Evolutionary conservation across 176 grass and related monocot genomes (phyloP).

Genomic region (Carex parvula): DNA sequence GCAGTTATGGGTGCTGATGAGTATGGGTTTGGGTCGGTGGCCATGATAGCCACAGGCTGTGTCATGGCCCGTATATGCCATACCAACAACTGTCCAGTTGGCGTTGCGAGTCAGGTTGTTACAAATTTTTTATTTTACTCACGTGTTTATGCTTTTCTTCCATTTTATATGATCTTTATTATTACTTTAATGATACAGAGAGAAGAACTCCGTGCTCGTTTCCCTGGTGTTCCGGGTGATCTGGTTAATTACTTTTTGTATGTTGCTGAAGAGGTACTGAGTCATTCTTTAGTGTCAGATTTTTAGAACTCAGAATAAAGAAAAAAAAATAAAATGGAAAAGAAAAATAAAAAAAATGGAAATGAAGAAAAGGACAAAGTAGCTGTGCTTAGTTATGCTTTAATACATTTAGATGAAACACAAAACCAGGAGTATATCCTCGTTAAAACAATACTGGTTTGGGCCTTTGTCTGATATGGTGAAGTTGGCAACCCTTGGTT

Average conservation of each 20-base stretch:
- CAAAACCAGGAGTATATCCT: neutral
- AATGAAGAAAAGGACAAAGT: neutral
- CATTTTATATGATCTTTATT: conserved; percentile 26
- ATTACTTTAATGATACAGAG: conserved; percentile 57
- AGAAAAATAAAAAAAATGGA: neutral
- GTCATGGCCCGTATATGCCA: conserved; percentile 99
- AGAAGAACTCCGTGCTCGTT: conserved; percentile 98
- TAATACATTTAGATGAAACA: neutral
- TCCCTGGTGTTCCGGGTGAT: conserved; percentile 99
- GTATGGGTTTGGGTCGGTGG: conserved; percentile 99
- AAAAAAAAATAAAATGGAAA: neutral
- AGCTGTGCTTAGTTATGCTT: neutral
- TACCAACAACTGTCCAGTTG: conserved; percentile 99
- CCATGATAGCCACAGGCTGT: conserved; percentile 99
- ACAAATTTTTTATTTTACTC: conserved; percentile 15
- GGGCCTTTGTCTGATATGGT: neutral
- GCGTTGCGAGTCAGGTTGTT: conserved; percentile 98
- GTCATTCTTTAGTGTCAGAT: neutral
- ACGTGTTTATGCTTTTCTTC: conserved; percentile 1
- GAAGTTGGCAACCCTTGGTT: neutral
- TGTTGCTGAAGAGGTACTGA: conserved; percentile 93
- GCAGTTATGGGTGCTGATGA: conserved; percentile 98
- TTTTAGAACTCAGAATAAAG: neutral
- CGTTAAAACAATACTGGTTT: neutral
- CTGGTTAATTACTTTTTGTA: conserved; percentile 96